Evolutionary conservation across 176 grass and related monocot species (phyloP), one percentile per base, ranked within the genome.

Genomic region (Eragrostis curvula): DNA sequence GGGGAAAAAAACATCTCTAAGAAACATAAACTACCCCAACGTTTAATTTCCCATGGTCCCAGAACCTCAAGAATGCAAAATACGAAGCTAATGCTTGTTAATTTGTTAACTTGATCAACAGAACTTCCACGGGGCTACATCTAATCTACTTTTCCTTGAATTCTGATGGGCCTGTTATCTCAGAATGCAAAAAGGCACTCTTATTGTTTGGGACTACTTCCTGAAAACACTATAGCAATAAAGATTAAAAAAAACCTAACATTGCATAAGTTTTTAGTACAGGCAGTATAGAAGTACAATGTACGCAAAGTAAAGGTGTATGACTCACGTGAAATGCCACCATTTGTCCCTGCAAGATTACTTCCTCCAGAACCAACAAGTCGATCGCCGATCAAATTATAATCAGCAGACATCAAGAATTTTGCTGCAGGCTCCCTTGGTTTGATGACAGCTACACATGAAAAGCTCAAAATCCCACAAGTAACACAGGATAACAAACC

Each of bases 401-500:
- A 81, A 85, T 96, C 93, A 64, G 87, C 75, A 42, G 89, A 85
- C 83, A 94, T 88, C 16, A 99, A 85, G 74, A 82, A 89, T 53
- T 81, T 92, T 24, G 93, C 85, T 80, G 93, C 40, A 84, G 45
- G 41, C 41, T 94, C 93, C 79, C 50, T 92, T 87, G 97, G 93
- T 92, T 92, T 92, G 79, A 99, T 85, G 52, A 99, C 90, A 81
- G 89, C 89, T 69, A 99, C 91, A 84, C 93, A 99, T 78, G 97
- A 91, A 93, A 99, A 99, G 88, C 97, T 99, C 78, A 96, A 92
- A 88, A 99, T 93, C 41, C 97, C 93, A 74, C 97, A 99, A 64
- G 91, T 87, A 25, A 96, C 91, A 90, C 97, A 99, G 62, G 93
- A 92, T 67, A 99, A 85, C 36, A 99, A 84, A 75, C 93, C 93